Percentiles rank a stretch among this genome's conserved stretches.
These are phyloP conservation scores for Dendryphion nanum DNA, from an alignment of 2,329 filamentous ascomycete species.

Conservation along the genomic window DNA sequence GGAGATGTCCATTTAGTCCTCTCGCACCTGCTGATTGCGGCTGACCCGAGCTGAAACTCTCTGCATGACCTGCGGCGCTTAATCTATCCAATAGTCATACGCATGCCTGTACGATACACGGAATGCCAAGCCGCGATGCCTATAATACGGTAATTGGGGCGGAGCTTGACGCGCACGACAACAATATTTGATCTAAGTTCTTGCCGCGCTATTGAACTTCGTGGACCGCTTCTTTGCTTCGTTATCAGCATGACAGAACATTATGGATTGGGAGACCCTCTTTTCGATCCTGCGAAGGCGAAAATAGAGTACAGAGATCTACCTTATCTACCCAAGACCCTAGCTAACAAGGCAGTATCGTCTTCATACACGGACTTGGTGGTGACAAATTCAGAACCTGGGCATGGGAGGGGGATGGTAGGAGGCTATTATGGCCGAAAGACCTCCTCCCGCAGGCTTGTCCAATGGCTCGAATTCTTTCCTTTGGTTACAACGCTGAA, in stretches of 20 bases:
- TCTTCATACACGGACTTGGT: slow-evolving; percentile 11
- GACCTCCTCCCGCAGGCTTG: slow-evolving; percentile 12
- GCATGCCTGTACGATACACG: background rate
- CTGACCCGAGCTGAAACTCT: too few relatives aligned
- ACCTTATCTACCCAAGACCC: background rate
- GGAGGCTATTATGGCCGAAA: slow-evolving; percentile 9
- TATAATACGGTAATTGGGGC: background rate
- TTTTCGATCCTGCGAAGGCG: slow-evolving; percentile 1
- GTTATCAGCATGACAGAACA: background rate
- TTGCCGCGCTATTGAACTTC: background rate
- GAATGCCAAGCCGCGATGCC: background rate
- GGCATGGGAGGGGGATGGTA: slow-evolving; percentile 5
- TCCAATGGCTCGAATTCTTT: slow-evolving; percentile 11
- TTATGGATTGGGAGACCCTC: background rate
- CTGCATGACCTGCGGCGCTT: too few relatives aligned
- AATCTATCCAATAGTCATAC: too few relatives aligned
- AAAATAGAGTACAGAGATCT: slow-evolving; percentile 3
- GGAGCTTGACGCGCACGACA: background rate
- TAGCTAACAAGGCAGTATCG: slow-evolving; percentile 6
- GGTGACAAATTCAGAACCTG: slow-evolving; percentile 8
- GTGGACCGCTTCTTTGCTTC: background rate
- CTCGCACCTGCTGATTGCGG: too few relatives aligned
- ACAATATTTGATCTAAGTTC: background rate
- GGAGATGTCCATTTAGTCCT: too few relatives aligned
- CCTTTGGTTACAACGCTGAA: slow-evolving; percentile 13